Percentiles rank a stretch among this genome's conserved stretches.
These are phyloP conservation scores for Trichoderma koningii DNA, from an alignment of 2,329 filamentous ascomycete species.

Conservation along the genomic window DNA sequence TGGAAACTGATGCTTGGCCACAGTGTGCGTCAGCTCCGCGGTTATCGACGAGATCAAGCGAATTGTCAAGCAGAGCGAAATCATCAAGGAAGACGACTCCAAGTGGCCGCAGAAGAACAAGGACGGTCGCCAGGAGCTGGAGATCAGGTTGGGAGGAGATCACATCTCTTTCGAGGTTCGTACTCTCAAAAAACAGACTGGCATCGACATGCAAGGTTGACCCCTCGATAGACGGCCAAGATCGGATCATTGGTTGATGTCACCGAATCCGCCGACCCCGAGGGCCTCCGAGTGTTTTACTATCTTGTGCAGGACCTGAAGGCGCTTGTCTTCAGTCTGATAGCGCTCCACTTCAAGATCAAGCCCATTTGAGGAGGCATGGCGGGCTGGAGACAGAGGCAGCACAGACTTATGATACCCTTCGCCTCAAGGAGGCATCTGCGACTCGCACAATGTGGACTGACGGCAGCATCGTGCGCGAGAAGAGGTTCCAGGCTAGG, in stretches of 20 bases:
- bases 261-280: constrained; percentile 91
- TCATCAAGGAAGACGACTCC: constrained; percentile 94
- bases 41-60: constrained; percentile 93
- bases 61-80: constrained; percentile 96
- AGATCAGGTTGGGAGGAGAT: constrained; percentile 90
- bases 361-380: constrained; percentile 65
- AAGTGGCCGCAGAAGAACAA: constrained; percentile 99
- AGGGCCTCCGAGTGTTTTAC: constrained; percentile 96
- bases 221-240: constrained; percentile 78
- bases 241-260: constrained; percentile 97
- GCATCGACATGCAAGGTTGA: constrained; percentile 7
- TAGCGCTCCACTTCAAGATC: constrained; percentile 96
- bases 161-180: constrained; percentile 96
- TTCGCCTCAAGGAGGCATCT: constrained; percentile 7
- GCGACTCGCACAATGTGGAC: constrained; percentile 3
- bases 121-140: constrained; percentile 93
- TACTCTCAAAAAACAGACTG: neutral
- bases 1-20: constrained; percentile 2
- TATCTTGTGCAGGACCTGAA: constrained; percentile 98
- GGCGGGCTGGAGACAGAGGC: neutral
- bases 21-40: constrained; percentile 93
- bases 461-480: neutral
- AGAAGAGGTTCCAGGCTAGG: constrained; percentile 2
- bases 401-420: constrained; percentile 26
- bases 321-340: constrained; percentile 93